Percentiles rank a stretch among this genome's conserved stretches.
Conservation (phyloP, 2,329 filamentous ascomycete genomes). For the Rhinocladiella mackenziei region DNA sequence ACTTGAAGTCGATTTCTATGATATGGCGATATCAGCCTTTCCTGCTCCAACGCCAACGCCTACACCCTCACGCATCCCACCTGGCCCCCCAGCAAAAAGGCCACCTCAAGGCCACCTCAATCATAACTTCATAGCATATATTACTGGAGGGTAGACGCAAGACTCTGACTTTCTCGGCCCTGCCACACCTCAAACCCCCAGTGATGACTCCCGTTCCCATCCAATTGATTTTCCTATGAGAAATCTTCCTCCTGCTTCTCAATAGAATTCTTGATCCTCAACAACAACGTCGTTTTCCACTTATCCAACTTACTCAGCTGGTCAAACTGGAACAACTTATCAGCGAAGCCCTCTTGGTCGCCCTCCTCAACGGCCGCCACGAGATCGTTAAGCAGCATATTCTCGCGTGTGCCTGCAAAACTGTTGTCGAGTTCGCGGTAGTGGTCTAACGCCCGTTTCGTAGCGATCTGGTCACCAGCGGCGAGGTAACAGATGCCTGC, state of each 20-base stretch:
- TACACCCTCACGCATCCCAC: too few relatives aligned
- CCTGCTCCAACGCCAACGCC: too few relatives aligned
- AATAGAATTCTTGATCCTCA: slow-evolving; percentile 79
- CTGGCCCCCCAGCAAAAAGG: too few relatives aligned
- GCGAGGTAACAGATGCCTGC: slow-evolving; percentile 85
- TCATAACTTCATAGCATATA: too few relatives aligned
- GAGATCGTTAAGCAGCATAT: slow-evolving; percentile 75
- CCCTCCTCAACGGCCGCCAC: slow-evolving; percentile 69
- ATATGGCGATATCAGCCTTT: too few relatives aligned
- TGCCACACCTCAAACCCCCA: background rate
- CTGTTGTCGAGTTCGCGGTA: slow-evolving; percentile 76
- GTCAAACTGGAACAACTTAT: slow-evolving; percentile 84
- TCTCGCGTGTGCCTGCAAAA: slow-evolving; percentile 74
- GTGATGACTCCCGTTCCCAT: background rate
- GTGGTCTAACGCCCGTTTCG: slow-evolving; percentile 72
- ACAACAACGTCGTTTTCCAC: slow-evolving; percentile 87
- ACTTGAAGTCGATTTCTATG: too few relatives aligned
- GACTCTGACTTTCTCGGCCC: background rate
- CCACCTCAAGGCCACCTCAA: too few relatives aligned
- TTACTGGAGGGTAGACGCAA: background rate
- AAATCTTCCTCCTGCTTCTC: slow-evolving; percentile 68
- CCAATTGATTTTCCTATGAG: slow-evolving; percentile 45
- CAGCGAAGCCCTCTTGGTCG: slow-evolving; percentile 77
- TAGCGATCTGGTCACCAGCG: slow-evolving; percentile 70
- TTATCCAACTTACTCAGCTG: slow-evolving; percentile 91